Percentiles rank a stretch among this genome's conserved stretches.
Conservation (phyloP, 2,329 filamentous ascomycete genomes). For the Claviceps citrina region DNA sequence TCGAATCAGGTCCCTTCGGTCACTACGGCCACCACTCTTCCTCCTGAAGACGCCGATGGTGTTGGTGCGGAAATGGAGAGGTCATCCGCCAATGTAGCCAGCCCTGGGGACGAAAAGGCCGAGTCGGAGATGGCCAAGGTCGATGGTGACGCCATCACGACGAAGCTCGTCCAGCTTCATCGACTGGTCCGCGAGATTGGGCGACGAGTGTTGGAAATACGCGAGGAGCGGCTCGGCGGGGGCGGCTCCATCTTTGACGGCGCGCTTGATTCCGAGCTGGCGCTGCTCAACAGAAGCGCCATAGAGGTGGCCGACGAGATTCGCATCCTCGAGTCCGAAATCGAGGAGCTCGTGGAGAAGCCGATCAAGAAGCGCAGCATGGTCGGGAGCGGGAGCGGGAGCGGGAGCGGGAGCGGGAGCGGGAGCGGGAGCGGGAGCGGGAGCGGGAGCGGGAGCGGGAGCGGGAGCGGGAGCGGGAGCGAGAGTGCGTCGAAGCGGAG, state of each 20-base stretch:
- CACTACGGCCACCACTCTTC: background rate
- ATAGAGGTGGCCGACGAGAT: conserved; percentile 7
- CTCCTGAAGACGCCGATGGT: background rate
- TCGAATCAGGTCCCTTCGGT: too few relatives aligned
- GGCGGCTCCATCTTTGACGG: background rate
- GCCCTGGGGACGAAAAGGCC: background rate
- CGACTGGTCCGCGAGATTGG: conserved; percentile 2
- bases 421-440: too few relatives aligned
- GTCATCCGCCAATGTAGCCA: background rate
- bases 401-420: too few relatives aligned
- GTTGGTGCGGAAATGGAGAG: background rate
- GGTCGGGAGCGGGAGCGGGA: too few relatives aligned
- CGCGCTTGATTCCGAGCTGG: conserved; percentile 19
- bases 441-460: too few relatives aligned
- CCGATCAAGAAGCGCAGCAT: background rate
- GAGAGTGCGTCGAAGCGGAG: conserved; percentile 9
- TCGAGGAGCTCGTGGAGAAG: conserved; percentile 1
- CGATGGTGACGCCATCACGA: conserved; percentile 2
- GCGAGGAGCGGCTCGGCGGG: conserved; percentile 2
- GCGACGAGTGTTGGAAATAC: conserved; percentile 4
- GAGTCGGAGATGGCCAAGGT: background rate
- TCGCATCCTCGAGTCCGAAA: conserved; percentile 6
- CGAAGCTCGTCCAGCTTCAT: conserved; percentile 3
- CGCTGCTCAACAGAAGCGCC: conserved; percentile 4
- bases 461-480: too few relatives aligned